phyloP scores from a whole-genome alignment of 2,329 filamentous ascomycete species.

The Tolypocladium tropicale region DNA sequence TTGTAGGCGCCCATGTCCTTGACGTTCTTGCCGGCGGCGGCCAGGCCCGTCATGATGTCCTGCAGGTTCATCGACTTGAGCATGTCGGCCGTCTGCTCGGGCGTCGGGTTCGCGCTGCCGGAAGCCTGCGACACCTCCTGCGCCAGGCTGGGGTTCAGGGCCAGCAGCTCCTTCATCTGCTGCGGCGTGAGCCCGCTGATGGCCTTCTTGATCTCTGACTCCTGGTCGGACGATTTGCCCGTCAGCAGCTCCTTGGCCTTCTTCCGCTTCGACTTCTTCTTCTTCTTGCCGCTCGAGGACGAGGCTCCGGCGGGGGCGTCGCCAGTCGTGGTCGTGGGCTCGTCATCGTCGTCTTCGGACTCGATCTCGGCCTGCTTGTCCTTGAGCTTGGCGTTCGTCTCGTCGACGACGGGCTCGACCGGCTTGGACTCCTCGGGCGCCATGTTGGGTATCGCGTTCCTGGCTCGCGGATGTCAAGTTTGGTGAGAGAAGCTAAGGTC shows the following conservation, averaged over 20 bases:
- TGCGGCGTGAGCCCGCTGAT: conserved; percentile 42
- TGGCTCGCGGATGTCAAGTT: neutral
- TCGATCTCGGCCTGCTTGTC: conserved; percentile 34
- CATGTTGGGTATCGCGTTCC: conserved; percentile 19
- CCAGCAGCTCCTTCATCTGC: conserved; percentile 55
- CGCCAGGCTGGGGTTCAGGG: conserved; percentile 62
- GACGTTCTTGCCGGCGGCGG: conserved; percentile 73
- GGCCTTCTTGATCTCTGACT: conserved; percentile 37
- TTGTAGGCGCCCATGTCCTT: conserved; percentile 98
- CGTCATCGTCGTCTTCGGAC: conserved; percentile 37
- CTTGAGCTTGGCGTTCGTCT: conserved; percentile 34
- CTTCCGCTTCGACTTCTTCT: conserved; percentile 56
- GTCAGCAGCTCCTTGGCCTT: conserved; percentile 41
- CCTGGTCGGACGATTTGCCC: conserved; percentile 23
- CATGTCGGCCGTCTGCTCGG: conserved; percentile 37
- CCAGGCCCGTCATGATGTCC: conserved; percentile 65
- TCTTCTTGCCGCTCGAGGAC: conserved; percentile 41
- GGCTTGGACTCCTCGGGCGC: conserved; percentile 53
- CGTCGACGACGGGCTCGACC: conserved; percentile 40
- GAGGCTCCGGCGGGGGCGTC: conserved; percentile 15
- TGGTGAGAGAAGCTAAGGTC: neutral
- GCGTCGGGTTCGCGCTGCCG: conserved; percentile 22
- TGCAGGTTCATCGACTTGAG: conserved; percentile 56
- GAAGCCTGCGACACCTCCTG: conserved; percentile 37
- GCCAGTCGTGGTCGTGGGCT: conserved; percentile 26